phyloP scores from a whole-genome alignment of 495 filamentous ascomycete species.

The Cetradonia linearis region DNA sequence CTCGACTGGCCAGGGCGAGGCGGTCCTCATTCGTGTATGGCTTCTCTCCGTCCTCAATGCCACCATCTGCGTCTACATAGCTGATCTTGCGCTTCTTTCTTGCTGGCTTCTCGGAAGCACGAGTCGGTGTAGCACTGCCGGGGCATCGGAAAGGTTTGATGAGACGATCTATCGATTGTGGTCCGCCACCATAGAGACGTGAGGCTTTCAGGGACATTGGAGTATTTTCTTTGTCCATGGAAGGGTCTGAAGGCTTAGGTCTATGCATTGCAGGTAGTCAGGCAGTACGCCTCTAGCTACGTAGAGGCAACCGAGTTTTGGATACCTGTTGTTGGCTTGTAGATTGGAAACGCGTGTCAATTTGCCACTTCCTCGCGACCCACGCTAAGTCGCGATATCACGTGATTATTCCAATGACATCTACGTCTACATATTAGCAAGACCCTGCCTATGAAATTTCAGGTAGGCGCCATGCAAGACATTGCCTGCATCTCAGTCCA shows the following conservation, averaged over 20 bases:
- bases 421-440: neutral
- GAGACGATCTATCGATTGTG: constrained; percentile 58
- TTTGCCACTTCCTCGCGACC: neutral
- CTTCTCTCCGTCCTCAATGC: constrained; percentile 57
- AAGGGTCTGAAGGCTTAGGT: constrained; percentile 27
- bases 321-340: neutral
- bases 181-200: constrained; percentile 30
- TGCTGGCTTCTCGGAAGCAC: constrained; percentile 68
- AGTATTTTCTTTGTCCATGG: constrained; percentile 32
- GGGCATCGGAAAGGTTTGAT: constrained; percentile 89
- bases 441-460: neutral
- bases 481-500: neutral
- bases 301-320: neutral
- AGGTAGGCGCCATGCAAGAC: neutral
- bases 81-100: constrained; percentile 84
- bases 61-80: constrained; percentile 73
- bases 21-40: constrained; percentile 83
- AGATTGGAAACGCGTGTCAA: neutral
- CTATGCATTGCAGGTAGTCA: constrained; percentile 31
- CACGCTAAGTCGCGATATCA: constrained; percentile 9
- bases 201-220: constrained; percentile 26
- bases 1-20: constrained; percentile 73
- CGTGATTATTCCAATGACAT: neutral
- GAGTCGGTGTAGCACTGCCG: constrained; percentile 59
- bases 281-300: neutral